phyloP scores from a whole-genome alignment of 768 basidiomycete genomes.

The Boletus rubescentipes region DNA sequence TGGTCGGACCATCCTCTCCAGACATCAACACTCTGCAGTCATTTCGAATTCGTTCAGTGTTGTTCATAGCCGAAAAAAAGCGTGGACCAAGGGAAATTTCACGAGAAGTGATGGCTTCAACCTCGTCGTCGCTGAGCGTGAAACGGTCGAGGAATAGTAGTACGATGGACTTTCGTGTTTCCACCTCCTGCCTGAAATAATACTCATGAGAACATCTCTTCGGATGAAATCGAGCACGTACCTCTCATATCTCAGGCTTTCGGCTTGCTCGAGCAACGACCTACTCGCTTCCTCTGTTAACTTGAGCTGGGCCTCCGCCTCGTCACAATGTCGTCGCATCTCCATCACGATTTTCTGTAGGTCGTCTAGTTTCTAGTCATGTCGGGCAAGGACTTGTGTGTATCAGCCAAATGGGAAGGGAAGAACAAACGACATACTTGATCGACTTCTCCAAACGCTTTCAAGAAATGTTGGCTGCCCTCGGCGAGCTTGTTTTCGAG shows the following conservation, averaged over 20 bases:
- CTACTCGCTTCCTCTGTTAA: slow-evolving; percentile 77
- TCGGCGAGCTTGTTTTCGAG: slow-evolving; percentile 81
- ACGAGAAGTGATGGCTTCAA: slow-evolving; percentile 71
- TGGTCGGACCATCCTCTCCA: slow-evolving; percentile 77
- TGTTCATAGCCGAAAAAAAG: slow-evolving; percentile 88
- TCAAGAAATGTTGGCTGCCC: slow-evolving; percentile 79
- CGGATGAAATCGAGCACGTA: slow-evolving; percentile 28
- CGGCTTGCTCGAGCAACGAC: slow-evolving; percentile 79
- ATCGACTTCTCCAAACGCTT: slow-evolving; percentile 86
- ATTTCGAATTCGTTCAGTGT: slow-evolving; percentile 74
- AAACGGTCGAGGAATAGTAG: slow-evolving; percentile 80
- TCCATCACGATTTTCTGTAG: slow-evolving; percentile 73
- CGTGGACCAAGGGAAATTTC: slow-evolving; percentile 70
- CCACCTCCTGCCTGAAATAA: slow-evolving; percentile 58
- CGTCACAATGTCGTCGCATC: slow-evolving; percentile 82
- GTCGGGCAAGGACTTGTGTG: background rate
- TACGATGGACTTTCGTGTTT: slow-evolving; percentile 72
- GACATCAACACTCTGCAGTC: slow-evolving; percentile 88
- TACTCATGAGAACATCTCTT: background rate
- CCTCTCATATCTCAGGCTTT: slow-evolving; percentile 73
- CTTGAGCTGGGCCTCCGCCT: slow-evolving; percentile 74
- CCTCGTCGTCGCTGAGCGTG: slow-evolving; percentile 74
- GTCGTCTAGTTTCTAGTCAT: slow-evolving; percentile 72
- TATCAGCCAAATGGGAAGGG: background rate
- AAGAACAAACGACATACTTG: slow-evolving; percentile 53